Conservation (phyloP, 163 green algal genomes). For the Chlamydomonas reinhardtii region DNA sequence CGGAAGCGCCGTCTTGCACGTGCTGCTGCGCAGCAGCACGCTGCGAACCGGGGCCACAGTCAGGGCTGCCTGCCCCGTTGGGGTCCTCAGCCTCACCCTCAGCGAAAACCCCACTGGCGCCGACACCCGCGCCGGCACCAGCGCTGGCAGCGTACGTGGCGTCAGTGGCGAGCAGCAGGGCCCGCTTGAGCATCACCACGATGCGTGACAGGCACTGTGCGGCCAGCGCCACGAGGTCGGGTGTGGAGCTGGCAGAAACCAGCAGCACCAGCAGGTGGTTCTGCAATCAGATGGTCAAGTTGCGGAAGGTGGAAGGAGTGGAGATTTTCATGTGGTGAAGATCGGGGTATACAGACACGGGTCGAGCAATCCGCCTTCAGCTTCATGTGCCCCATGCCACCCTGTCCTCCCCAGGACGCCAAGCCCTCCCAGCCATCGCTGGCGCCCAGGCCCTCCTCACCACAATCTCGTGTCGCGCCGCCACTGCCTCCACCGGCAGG, state of each 20-base stretch:
- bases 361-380: too few relatives aligned
- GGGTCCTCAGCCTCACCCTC: too few relatives aligned
- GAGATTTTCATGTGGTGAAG: too few relatives aligned
- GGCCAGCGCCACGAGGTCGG: not conserved
- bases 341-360: too few relatives aligned
- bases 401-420: too few relatives aligned
- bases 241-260: not conserved
- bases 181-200: conserved; percentile 9
- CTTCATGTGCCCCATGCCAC: too few relatives aligned
- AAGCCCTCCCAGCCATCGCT: too few relatives aligned
- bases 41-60: not conserved
- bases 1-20: not conserved
- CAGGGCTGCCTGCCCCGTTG: too few relatives aligned
- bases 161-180: conserved; percentile 48
- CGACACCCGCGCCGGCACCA: not conserved
- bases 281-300: conserved; percentile 3
- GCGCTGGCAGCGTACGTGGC: conserved; percentile 22
- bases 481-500: conserved; percentile 62
- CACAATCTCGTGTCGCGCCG: conserved; percentile 59
- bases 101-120: not conserved
- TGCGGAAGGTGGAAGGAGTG: too few relatives aligned
- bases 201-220: conserved; percentile 28
- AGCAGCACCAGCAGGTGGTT: conserved; percentile 15
- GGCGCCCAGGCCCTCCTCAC: not conserved
- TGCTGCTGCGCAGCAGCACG: not conserved